Evolutionary conservation across 2,329 filamentous ascomycete genomes (phyloP).

Genomic region (Monosporascus sp.): DNA sequence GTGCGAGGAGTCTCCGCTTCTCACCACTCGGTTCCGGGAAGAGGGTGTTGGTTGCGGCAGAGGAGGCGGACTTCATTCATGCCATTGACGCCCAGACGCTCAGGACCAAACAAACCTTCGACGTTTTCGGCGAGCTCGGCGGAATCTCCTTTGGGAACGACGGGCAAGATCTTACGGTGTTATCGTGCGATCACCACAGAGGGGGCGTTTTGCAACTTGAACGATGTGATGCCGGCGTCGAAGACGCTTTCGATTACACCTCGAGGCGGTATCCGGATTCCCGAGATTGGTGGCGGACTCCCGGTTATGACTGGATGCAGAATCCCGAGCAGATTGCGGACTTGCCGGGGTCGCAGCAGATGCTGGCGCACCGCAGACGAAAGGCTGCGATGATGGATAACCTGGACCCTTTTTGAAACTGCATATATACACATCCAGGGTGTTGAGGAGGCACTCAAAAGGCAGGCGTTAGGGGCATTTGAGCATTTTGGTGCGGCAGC

Average conservation of each 20-base stretch:
- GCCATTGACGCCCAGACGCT: slow-evolving; percentile 65
- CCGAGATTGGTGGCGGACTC: slow-evolving; percentile 9
- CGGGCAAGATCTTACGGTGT: slow-evolving; percentile 62
- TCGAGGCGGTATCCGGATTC: slow-evolving; percentile 5
- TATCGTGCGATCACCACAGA: slow-evolving; percentile 60
- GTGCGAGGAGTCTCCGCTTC: slow-evolving; percentile 65
- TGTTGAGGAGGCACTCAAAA: not conserved
- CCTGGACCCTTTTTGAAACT: slow-evolving; percentile 7
- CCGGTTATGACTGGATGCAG: slow-evolving; percentile 23
- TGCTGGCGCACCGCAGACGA: slow-evolving; percentile 21
- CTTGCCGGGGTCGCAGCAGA: slow-evolving; percentile 16
- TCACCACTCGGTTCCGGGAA: slow-evolving; percentile 65
- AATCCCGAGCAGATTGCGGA: slow-evolving; percentile 18
- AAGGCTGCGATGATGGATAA: slow-evolving; percentile 20
- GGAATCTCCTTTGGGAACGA: slow-evolving; percentile 63
- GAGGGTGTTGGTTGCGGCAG: slow-evolving; percentile 63
- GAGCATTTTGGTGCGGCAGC: not conserved
- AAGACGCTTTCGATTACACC: slow-evolving; percentile 25
- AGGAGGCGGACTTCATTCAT: slow-evolving; percentile 69
- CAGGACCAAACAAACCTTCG: slow-evolving; percentile 60
- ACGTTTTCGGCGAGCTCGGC: slow-evolving; percentile 71
- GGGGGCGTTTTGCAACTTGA: slow-evolving; percentile 64
- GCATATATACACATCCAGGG: not conserved
- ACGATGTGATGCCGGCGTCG: slow-evolving; percentile 34
- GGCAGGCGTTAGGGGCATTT: not conserved